phyloP scores from a whole-genome alignment of 176 grass and related monocot species.

The Triticum urartu region DNA sequence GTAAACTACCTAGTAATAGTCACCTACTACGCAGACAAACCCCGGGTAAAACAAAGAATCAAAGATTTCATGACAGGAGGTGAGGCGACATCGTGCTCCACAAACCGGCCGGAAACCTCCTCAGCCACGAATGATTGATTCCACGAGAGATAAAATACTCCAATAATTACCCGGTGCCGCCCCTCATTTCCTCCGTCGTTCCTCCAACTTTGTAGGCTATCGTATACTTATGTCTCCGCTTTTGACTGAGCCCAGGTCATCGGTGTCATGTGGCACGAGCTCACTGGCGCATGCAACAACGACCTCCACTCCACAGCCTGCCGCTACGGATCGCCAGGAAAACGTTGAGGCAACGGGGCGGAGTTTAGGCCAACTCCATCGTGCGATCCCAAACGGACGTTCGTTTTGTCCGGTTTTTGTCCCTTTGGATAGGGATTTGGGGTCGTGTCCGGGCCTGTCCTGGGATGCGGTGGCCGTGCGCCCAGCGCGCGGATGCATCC shows the following conservation, averaged over 20 bases:
- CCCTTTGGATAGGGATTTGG: too few species aligned
- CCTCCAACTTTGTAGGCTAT: slow-evolving; percentile 12
- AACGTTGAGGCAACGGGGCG: too few species aligned
- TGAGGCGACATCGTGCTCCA: neutral
- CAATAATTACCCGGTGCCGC: neutral
- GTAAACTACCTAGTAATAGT: neutral
- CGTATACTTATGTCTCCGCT: neutral
- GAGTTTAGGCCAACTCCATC: too few species aligned
- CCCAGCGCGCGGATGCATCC: too few species aligned
- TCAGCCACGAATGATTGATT: neutral
- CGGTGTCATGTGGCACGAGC: neutral
- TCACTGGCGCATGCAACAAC: too few species aligned
- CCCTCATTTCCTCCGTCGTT: neutral
- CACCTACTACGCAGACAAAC: neutral
- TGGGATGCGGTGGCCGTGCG: too few species aligned
- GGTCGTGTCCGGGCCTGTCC: too few species aligned
- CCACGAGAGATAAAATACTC: too few species aligned
- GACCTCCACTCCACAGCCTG: too few species aligned
- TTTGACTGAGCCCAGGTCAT: neutral
- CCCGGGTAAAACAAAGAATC: slow-evolving; percentile 7
- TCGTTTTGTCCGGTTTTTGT: too few species aligned
- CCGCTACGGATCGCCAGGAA: too few species aligned
- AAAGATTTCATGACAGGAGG: neutral
- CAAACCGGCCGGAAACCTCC: neutral
- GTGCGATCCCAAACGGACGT: too few species aligned